Percentiles rank a stretch among this genome's conserved stretches.
phyloP scores from a whole-genome alignment of 169 alveolate genomes.

The Plasmodium billcollinsi region DNA sequence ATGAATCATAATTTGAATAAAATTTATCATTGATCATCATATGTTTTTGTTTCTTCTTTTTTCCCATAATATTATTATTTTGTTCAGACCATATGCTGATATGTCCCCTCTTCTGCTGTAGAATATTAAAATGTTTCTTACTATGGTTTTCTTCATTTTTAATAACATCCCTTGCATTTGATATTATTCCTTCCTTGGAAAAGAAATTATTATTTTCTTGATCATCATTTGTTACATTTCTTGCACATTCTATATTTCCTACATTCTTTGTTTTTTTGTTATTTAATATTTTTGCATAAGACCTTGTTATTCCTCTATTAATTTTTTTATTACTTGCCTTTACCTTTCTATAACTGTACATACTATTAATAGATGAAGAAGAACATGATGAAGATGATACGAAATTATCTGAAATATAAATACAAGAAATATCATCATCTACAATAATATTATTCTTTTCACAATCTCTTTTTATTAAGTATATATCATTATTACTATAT shows the following conservation, averaged over 20 bases:
- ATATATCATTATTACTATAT: background rate
- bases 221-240: background rate
- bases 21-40: too few relatives aligned
- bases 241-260: background rate
- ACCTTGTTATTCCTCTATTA: slow-evolving; percentile 44
- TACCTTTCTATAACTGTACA: slow-evolving; percentile 24
- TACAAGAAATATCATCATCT: background rate
- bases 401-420: background rate
- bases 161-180: background rate
- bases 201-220: background rate
- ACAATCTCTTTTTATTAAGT: background rate
- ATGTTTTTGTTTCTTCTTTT: too few relatives aligned
- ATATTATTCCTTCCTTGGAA: background rate
- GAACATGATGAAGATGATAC: background rate
- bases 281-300: slow-evolving; percentile 23
- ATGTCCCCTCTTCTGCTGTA: too few relatives aligned
- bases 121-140: background rate
- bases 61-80: too few relatives aligned
- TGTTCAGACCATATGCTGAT: too few relatives aligned
- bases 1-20: too few relatives aligned
- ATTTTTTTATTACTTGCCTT: background rate
- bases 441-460: background rate
- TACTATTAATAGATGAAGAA: slow-evolving; percentile 30
- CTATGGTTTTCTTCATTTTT: background rate
- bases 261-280: slow-evolving; percentile 6